Percentiles rank a stretch among this genome's conserved stretches.
Conservation (phyloP, 805 yeast species). For the Metschnikowia vanudenii region DNA sequence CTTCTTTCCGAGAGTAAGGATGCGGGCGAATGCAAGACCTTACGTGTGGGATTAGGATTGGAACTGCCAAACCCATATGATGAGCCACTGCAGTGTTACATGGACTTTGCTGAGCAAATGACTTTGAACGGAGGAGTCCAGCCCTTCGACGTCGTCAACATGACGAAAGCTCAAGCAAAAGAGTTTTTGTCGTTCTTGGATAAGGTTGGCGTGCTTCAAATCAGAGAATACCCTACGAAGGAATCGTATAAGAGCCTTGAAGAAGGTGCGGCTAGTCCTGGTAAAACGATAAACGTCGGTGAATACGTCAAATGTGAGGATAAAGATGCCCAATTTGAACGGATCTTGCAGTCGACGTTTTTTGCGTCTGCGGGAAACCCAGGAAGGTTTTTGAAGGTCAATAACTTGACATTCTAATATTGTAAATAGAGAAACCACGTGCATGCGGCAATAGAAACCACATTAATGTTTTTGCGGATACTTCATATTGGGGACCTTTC, state of each 20-base stretch:
- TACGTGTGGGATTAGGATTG: conserved; percentile 58
- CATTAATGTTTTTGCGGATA: too few relatives aligned
- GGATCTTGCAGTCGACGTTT: conserved; percentile 28
- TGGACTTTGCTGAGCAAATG: conserved; percentile 51
- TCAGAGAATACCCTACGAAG: conserved; percentile 35
- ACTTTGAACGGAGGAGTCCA: conserved; percentile 33
- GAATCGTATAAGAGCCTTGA: conserved; percentile 19
- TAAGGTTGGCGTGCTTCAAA: conserved; percentile 31
- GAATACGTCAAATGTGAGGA: conserved; percentile 21
- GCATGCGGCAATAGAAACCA: too few relatives aligned
- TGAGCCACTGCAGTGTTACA: conserved; percentile 49
- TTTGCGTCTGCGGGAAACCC: conserved; percentile 43
- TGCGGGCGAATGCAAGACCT: conserved; percentile 48
- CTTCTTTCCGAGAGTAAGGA: conserved; percentile 61
- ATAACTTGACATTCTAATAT: conserved; percentile 23
- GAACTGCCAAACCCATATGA: conserved; percentile 56
- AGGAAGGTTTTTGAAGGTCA: conserved; percentile 32
- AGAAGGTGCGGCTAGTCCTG: conserved; percentile 10
- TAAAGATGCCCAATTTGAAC: conserved; percentile 28
- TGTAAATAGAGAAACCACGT: conserved; percentile 11
- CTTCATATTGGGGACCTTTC: not conserved
- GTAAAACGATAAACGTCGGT: conserved; percentile 15
- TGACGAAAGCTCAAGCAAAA: conserved; percentile 32
- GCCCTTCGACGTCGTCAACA: conserved; percentile 26
- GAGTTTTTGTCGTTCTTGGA: conserved; percentile 33